Percentiles rank a stretch among this genome's conserved stretches.
These are phyloP conservation scores for Lactarius akahatsu DNA, from an alignment of 768 basidiomycete species.

Conservation along the genomic window DNA sequence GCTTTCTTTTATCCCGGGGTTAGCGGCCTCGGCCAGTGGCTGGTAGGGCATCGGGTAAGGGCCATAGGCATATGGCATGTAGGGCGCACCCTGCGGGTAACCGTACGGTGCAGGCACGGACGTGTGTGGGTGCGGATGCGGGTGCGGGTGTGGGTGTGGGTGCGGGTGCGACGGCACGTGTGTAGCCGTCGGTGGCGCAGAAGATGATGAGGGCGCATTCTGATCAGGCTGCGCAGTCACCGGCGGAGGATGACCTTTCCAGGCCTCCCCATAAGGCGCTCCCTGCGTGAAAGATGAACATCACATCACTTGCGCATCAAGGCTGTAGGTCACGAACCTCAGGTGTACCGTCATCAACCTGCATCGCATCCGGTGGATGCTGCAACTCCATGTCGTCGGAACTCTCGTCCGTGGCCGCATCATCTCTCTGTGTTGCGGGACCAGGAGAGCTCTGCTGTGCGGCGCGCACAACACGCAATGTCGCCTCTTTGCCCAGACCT, in stretches of 20 bases:
- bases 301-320: not conserved
- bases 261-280: conserved; percentile 20
- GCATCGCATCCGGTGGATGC: conserved; percentile 25
- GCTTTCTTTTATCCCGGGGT: conserved; percentile 32
- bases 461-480: conserved; percentile 55
- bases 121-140: conserved; percentile 30
- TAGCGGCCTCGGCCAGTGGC: conserved; percentile 32
- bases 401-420: conserved; percentile 17
- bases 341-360: conserved; percentile 23
- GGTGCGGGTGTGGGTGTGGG: conserved; percentile 26
- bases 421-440: conserved; percentile 7
- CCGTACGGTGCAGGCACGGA: conserved; percentile 22
- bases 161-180: conserved; percentile 31
- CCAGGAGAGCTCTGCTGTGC: conserved; percentile 54
- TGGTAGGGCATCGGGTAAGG: conserved; percentile 37
- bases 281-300: conserved; percentile 16
- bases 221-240: conserved; percentile 24
- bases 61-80: conserved; percentile 41
- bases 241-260: conserved; percentile 22
- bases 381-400: conserved; percentile 32
- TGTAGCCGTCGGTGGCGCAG: conserved; percentile 17
- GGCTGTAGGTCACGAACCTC: conserved; percentile 15
- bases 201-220: conserved; percentile 10
- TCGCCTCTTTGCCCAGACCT: conserved; percentile 61
- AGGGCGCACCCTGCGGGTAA: conserved; percentile 33